These are phyloP conservation scores for Endocalyx cinctus DNA, from an alignment of 2,329 filamentous ascomycete species.

Conservation along the genomic window DNA sequence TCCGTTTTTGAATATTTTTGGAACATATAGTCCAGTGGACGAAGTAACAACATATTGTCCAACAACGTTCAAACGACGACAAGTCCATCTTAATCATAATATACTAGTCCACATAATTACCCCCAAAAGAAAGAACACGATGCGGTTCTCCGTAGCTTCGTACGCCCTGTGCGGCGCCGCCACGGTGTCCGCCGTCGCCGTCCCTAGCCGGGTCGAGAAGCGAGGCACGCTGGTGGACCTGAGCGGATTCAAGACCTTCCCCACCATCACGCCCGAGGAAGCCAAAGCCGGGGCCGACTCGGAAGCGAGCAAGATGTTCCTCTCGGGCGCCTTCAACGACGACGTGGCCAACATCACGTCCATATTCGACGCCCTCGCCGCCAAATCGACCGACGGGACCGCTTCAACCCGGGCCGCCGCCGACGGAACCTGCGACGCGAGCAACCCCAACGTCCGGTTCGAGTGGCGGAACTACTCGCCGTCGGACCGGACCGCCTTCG, in stretches of 20 bases:
- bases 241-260: constrained; percentile 21
- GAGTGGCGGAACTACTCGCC: constrained; percentile 29
- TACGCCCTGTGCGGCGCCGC: constrained; percentile 23
- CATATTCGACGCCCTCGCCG: constrained; percentile 6
- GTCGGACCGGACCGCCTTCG: constrained; percentile 25
- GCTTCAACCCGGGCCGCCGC: constrained; percentile 6
- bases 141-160: constrained; percentile 21
- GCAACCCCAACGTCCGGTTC: constrained; percentile 20
- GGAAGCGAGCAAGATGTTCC: constrained; percentile 12
- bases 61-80: too few relatives aligned
- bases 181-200: constrained; percentile 20
- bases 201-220: constrained; percentile 15
- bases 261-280: constrained; percentile 22
- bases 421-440: constrained; percentile 19
- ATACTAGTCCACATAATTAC: too few relatives aligned
- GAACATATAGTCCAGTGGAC: too few relatives aligned
- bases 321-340: constrained; percentile 13
- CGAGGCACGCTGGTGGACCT: constrained; percentile 19
- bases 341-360: constrained; percentile 1
- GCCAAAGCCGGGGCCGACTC: constrained; percentile 16
- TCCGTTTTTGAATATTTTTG: too few relatives aligned
- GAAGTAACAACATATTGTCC: too few relatives aligned
- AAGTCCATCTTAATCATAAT: too few relatives aligned
- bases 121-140: too few relatives aligned
- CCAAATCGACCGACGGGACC: constrained; percentile 4